A percentile compares a stretch with the other conserved stretches of the same genome.
phyloP scores from a whole-genome alignment of 2,329 filamentous ascomycete genomes.

The Thielaviopsis musarum region DNA sequence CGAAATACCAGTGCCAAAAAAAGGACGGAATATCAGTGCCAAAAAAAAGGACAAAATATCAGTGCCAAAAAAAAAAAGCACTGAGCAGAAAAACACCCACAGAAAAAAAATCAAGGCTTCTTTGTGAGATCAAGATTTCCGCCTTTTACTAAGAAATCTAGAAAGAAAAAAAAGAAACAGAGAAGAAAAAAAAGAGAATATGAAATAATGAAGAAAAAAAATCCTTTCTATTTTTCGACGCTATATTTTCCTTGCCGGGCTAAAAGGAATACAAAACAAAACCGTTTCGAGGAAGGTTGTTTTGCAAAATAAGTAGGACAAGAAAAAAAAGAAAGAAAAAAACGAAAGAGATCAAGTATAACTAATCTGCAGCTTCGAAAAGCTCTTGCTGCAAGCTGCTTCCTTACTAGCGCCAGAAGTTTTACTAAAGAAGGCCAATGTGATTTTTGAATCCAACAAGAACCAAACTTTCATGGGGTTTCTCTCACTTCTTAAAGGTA shows the following conservation, averaged over 20 bases:
- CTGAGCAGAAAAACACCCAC: background rate
- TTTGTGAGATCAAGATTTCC: too few species aligned
- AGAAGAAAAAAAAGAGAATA: too few species aligned
- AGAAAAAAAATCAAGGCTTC: background rate
- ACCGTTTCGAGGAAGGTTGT: background rate
- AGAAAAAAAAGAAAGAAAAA: background rate
- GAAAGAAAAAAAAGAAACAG: too few species aligned
- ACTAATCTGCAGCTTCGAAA: background rate
- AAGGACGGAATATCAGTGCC: background rate
- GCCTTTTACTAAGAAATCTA: too few species aligned
- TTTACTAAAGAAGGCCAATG: background rate
- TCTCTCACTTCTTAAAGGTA: too few species aligned
- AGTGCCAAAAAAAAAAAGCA: background rate
- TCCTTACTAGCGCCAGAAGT: background rate
- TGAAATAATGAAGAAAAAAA: too few species aligned
- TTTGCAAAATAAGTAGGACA: too few species aligned
- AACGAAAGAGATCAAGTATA: background rate
- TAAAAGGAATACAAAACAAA: background rate
- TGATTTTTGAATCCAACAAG: too few species aligned
- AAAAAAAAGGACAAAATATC: background rate
- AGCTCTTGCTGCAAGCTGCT: background rate
- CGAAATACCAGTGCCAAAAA: slow-evolving; percentile 6
- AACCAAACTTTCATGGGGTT: too few species aligned
- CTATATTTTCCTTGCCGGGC: background rate
- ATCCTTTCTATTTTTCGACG: too few species aligned